Base-by-base conservation (phyloP, 2,329 filamentous ascomycete genomes). In the Fonsecaea nubica region DNA sequence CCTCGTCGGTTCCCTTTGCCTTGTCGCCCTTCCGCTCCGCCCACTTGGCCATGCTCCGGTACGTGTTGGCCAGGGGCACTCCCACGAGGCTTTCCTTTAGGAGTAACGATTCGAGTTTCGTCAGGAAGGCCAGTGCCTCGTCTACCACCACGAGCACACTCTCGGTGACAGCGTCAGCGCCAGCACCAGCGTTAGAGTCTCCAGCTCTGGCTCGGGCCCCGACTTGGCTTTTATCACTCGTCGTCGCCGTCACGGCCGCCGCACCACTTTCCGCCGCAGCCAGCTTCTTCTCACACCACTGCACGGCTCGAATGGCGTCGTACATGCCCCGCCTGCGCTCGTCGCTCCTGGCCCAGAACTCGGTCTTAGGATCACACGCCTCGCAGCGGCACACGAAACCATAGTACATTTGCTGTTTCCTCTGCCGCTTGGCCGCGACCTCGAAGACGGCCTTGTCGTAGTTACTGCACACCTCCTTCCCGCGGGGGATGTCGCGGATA, bases 31-130 rank as follows among this genome's bases (percentile, higher is more conserved):
- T 65, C 30, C 69, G 48, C 30, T 64, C 60, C 4, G 58, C 60
- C 71, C 71, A 72, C 45, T 69, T 72, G 6, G 68, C 70, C 64
- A 72, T 52, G 21, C 66, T 68, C 42, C 64, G 62, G 35, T 71
- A 72, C 0, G 59, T 63, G 48, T 72, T 71, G 4, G 69, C 66
- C 59, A 72, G 53, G 3, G 68, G 67, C 21, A 62, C 48, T 13
- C 67, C 69, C 9, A 60, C 45, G 12, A 72, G 58, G 12, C 64
- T 42, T 57, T 72, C 71, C 54, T 72, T 72, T 35, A 69, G 15
- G 12, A 72, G 42, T 5, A 72, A 48, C 2, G 33, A 45, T 56
- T 69, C 66, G 21, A 72, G 53, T 35, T 52, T 66, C 5, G 40
- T 32, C 33, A 72, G 36, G 2, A 58, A 53, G 1, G 30, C 36